phyloP scores from a whole-genome alignment of 139 green algal genomes.

The Micractinium sp. region DNA sequence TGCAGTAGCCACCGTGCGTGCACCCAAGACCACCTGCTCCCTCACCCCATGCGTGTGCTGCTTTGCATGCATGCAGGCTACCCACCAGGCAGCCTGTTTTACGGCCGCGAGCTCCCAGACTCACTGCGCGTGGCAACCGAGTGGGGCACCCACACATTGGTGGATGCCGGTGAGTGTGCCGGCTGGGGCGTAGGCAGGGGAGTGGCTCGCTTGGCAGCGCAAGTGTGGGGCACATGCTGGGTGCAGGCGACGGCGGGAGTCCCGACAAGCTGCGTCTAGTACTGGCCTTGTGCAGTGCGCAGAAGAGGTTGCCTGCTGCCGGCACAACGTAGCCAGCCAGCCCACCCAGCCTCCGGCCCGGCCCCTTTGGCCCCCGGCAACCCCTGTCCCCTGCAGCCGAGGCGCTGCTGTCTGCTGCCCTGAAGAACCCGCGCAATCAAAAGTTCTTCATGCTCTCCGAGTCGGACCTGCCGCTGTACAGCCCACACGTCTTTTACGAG shows the following conservation, averaged over 20 bases:
- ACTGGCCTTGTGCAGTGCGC: background rate
- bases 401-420: slow-evolving; percentile 36
- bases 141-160: slow-evolving; percentile 34
- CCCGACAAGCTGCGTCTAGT: background rate
- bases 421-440: slow-evolving; percentile 41
- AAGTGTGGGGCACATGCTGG: background rate
- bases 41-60: background rate
- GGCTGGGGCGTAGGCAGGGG: background rate
- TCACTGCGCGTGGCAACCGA: slow-evolving; percentile 11
- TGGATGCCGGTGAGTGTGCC: slow-evolving; percentile 31
- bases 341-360: background rate
- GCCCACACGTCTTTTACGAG: slow-evolving; percentile 38
- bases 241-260: background rate
- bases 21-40: background rate
- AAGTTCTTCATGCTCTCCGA: slow-evolving; percentile 51
- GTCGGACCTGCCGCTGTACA: slow-evolving; percentile 49
- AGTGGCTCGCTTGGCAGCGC: background rate
- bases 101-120: background rate
- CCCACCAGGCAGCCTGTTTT: slow-evolving; percentile 7
- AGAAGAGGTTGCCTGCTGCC: background rate
- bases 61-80: background rate
- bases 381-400: slow-evolving; percentile 14
- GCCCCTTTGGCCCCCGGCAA: background rate
- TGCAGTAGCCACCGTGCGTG: too few species aligned
- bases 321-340: background rate